Base-by-base conservation (phyloP, 306 rosid species). In the Acmispon strigosus region DNA sequence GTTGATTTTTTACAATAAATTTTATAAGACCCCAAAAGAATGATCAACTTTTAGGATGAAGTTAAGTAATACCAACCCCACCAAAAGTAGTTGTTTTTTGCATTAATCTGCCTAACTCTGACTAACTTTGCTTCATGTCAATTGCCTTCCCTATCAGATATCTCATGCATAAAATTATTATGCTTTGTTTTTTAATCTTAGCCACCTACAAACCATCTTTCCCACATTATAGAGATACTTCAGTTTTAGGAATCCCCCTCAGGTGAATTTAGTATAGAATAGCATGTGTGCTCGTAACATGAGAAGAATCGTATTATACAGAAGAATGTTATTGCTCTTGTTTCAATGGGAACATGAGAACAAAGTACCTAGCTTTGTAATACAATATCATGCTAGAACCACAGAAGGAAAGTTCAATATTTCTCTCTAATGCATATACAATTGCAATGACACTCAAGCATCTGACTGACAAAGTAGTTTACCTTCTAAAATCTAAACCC, bases 51-150 rank as follows among this genome's bases (percentile, higher is more conserved):
- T 80, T 90, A 87, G 93, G 93, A 85, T 76, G 81, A 60, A 76
- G 80, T 82, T 84, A 84, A 90, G 96, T 87, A 78, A 62, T 50
- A 64, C 89, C 89, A 74, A 86, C 85, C 78, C 65, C 69, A 45
- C 16, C 19, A 71, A 12, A 76, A 76, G 50, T 52, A 66, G 10
- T 75, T 53, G 73, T 75, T 74, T 62, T 68, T 10, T 10, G 22
- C 50, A 59, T 50, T 47, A 58, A 45, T 76, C 64, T 60, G 86
- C 89, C 96, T 82, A 84, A 73, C 58, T 80, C 83, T 24, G 73
- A 66, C 90, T 69, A 78, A 84, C 69, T 80, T 32, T 60, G 64
- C 82, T 68, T 77, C 88, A 86, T 84, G 87, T 80, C 77, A 84
- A 84, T 85, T 78, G 84, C 77, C 91, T 84, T 87, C 80, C 57